Evolutionary conservation across 2,329 filamentous ascomycete species (phyloP).

Genomic region (Teratosphaeria gauchensis): DNA sequence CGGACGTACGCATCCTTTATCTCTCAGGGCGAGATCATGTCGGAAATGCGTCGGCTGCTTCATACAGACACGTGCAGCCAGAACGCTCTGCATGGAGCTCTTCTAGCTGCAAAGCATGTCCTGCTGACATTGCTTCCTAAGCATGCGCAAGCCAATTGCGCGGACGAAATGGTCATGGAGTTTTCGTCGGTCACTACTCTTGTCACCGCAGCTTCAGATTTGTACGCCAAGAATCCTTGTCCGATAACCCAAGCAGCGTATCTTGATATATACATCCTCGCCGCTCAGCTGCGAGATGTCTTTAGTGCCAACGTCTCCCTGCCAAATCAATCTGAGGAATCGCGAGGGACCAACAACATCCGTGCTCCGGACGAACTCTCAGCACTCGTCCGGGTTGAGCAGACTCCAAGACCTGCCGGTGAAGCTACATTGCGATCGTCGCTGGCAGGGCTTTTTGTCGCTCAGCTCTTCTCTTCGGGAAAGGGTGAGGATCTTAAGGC

Average conservation of each 20-base stretch:
- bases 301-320: background rate
- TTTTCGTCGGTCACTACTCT: constrained; percentile 5
- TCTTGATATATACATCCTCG: constrained; percentile 21
- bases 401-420: background rate
- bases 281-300: background rate
- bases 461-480: background rate
- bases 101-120: constrained; percentile 22
- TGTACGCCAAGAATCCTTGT: constrained; percentile 16
- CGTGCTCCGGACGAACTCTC: background rate
- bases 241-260: constrained; percentile 27
- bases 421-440: background rate
- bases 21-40: constrained; percentile 2
- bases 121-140: background rate
- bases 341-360: background rate
- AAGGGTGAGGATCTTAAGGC: background rate
- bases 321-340: background rate
- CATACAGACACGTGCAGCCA: constrained; percentile 4
- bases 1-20: constrained; percentile 47
- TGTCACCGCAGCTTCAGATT: background rate
- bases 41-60: constrained; percentile 6
- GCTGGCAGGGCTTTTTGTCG: background rate
- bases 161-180: background rate
- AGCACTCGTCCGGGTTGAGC: background rate
- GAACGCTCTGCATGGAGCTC: constrained; percentile 26
- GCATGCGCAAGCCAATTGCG: too few relatives aligned